A percentile compares a stretch with the other conserved stretches of the same genome.
These are phyloP conservation scores for Didymella exigua DNA, from an alignment of 2,329 filamentous ascomycete genomes.

Conservation along the genomic window DNA sequence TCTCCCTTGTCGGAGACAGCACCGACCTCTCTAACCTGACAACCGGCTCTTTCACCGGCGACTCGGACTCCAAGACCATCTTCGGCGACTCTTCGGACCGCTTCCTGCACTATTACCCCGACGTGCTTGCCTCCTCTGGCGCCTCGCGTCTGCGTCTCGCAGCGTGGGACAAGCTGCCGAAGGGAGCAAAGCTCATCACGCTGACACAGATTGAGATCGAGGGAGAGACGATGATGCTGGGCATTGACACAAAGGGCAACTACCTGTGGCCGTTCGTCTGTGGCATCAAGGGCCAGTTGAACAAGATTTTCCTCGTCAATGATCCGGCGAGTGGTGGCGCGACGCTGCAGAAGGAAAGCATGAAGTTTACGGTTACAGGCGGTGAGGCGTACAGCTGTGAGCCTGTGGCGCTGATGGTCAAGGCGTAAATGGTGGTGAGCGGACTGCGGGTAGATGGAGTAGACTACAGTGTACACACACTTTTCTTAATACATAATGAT, in stretches of 20 bases:
- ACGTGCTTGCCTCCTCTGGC: conserved; percentile 4
- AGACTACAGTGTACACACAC: background rate
- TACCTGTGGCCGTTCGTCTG: conserved; percentile 15
- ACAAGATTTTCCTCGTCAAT: conserved; percentile 11
- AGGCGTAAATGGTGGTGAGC: background rate
- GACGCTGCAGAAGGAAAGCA: conserved; percentile 4
- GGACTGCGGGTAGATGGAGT: background rate
- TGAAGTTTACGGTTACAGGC: conserved; percentile 15
- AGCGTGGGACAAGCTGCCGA: conserved; percentile 9
- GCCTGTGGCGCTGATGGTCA: conserved; percentile 12
- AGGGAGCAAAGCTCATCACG: conserved; percentile 13
- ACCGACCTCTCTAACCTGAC: conserved; percentile 11
- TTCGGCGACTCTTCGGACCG: conserved; percentile 11
- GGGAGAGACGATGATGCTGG: conserved; percentile 13
- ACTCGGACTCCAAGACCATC: conserved; percentile 9
- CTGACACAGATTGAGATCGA: conserved; percentile 10
- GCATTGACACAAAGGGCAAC: conserved; percentile 9
- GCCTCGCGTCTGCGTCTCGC: conserved; percentile 12
- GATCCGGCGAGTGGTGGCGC: conserved; percentile 1
- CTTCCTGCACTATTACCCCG: conserved; percentile 12
- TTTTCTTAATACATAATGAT: conserved; percentile 4
- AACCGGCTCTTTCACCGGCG: conserved; percentile 7
- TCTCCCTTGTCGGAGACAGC: conserved; percentile 7
- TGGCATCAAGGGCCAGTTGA: conserved; percentile 13
- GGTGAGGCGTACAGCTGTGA: conserved; percentile 15